phyloP scores from a whole-genome alignment of 768 basidiomycete genomes.

The Leccinum rimulosum region DNA sequence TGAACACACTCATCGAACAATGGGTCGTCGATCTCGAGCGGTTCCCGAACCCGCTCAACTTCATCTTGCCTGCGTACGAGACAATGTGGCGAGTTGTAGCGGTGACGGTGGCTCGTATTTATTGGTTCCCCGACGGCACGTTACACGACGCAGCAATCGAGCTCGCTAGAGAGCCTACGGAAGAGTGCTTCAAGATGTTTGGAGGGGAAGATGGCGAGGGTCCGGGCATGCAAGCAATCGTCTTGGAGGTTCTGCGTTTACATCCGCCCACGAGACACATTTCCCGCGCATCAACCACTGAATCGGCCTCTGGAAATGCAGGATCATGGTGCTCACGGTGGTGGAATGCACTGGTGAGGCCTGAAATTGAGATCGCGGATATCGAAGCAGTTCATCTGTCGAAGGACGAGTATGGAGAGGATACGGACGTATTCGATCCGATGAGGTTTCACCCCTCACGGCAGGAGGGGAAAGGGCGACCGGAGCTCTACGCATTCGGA shows the following conservation, averaged over 20 bases:
- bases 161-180: constrained; percentile 24
- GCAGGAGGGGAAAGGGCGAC: constrained; percentile 9
- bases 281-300: constrained; percentile 8
- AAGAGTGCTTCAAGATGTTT: constrained; percentile 18
- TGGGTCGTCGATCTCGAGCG: constrained; percentile 37
- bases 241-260: constrained; percentile 29
- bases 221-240: constrained; percentile 24
- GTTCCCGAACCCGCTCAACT: constrained; percentile 43
- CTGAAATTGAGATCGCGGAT: constrained; percentile 23
- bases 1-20: constrained; percentile 27
- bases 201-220: constrained; percentile 6
- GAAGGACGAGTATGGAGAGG: constrained; percentile 21
- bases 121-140: constrained; percentile 24
- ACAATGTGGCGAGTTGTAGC: constrained; percentile 65
- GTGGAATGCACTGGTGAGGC: constrained; percentile 13
- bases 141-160: constrained; percentile 24
- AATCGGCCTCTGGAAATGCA: neutral
- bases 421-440: constrained; percentile 46
- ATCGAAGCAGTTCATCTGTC: constrained; percentile 21
- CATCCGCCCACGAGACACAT: constrained; percentile 29
- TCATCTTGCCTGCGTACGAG: constrained; percentile 60
- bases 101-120: constrained; percentile 35
- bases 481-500: constrained; percentile 45
- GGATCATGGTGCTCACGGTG: neutral
- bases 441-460: constrained; percentile 35